A percentile compares a stretch with the other conserved stretches of the same genome.
phyloP scores from a whole-genome alignment of 805 yeast species.

The Brettanomyces sp. region DNA sequence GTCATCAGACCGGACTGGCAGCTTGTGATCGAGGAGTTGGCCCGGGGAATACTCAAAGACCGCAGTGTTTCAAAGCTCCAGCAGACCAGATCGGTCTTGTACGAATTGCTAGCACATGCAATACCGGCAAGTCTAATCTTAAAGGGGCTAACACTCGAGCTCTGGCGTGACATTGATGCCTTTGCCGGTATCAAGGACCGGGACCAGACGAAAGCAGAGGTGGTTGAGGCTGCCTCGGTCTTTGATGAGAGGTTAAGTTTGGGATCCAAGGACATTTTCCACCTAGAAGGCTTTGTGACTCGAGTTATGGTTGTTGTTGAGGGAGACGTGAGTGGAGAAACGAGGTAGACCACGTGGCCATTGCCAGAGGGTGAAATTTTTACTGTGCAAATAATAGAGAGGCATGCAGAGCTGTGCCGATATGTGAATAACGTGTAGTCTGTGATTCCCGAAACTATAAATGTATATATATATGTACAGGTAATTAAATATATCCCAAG shows the following conservation, averaged over 20 bases:
- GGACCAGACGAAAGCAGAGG: slow-evolving; percentile 27
- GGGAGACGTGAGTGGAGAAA: slow-evolving; percentile 11
- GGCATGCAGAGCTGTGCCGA: background rate
- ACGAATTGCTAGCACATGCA: slow-evolving; percentile 86
- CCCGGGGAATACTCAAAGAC: slow-evolving; percentile 47
- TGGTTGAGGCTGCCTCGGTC: slow-evolving; percentile 52
- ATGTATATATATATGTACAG: slow-evolving; percentile 4
- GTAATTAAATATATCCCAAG: no score
- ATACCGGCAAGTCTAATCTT: slow-evolving; percentile 81
- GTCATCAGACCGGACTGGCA: slow-evolving; percentile 84
- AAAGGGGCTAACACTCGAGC: slow-evolving; percentile 39
- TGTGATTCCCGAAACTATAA: background rate
- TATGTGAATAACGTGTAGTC: background rate
- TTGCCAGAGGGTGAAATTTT: no score
- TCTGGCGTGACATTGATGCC: slow-evolving; percentile 21
- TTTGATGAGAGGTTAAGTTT: slow-evolving; percentile 80
- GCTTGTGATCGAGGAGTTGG: slow-evolving; percentile 59
- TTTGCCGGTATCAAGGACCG: slow-evolving; percentile 10
- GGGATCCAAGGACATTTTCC: slow-evolving; percentile 87
- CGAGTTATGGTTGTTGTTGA: slow-evolving; percentile 74
- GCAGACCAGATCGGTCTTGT: slow-evolving; percentile 56
- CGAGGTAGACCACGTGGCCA: background rate
- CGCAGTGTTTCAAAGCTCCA: slow-evolving; percentile 55
- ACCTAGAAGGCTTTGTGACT: slow-evolving; percentile 90
- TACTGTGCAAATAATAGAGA: slow-evolving; percentile 2